Base-by-base conservation (phyloP, 441 rosid genomes). In the Kokia cookei region DNA sequence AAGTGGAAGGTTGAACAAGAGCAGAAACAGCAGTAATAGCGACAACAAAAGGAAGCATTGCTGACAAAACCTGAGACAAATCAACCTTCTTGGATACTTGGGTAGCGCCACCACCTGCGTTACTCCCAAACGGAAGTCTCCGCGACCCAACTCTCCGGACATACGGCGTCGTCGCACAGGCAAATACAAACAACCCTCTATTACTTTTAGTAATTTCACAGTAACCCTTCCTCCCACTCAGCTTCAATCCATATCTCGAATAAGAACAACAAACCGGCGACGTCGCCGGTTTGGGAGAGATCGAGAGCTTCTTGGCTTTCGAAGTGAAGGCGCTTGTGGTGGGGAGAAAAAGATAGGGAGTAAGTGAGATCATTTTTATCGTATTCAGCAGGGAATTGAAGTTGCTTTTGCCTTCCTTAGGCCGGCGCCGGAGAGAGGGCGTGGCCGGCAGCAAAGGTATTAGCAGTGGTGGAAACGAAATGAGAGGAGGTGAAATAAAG, bases 11-110 rank as follows among this genome's bases (percentile, higher is more conserved):
- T 59, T 85, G 89, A 42, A 86, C 80, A 57, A 95, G 98, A 69
- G 99, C 99, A 59, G 93, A 91, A 48, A 91, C 80, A 55, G 98
- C 98, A 17, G 97, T 93, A 24, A 82, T 83, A 68, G 91, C 96
- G 47, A 95, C 98, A 9, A 93, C 96, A 63, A 95, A 93, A 0
- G 99, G 99, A 73, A 95, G 98, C 94, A 95, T 73, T 73, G 93
- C 96, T 7, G 99, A 93, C 73, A 93, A 76, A 65, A 84, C 45
- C 88, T 91, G 94, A 66, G 98, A 88, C 1, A 86, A 78, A 81
- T 92, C 95, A 26, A 73, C 58, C 58, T 73, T 81, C 6, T 72
- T 72, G 4, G 32, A 85, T 66, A 78, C 84, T n/a, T 40, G 48
- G 66, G 73, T 29, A 3, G 22, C 60, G 27, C 55, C 75, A 1